Evolutionary conservation across 805 yeast genomes (phyloP).

Genomic region (Candida takata): DNA sequence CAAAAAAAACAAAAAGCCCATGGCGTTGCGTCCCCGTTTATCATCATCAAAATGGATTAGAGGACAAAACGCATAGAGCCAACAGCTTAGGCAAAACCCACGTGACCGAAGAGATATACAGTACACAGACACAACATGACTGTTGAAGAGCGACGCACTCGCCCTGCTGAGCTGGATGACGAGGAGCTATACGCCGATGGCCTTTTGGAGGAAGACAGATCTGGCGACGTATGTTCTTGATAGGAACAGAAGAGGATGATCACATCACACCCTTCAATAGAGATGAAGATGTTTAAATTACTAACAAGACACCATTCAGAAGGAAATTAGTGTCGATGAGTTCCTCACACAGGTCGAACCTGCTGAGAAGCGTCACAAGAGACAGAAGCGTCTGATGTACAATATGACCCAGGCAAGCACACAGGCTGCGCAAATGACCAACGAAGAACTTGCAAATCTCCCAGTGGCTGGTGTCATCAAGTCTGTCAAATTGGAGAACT

Average conservation of each 20-base stretch:
- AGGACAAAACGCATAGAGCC: too few species aligned
- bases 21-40: too few species aligned
- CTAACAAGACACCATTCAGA: constrained; percentile 7
- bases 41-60: too few species aligned
- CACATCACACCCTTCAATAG: neutral
- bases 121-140: constrained; percentile 1
- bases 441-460: neutral
- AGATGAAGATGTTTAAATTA: neutral
- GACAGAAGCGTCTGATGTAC: constrained; percentile 3
- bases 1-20: too few species aligned
- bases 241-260: neutral
- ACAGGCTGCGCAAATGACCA: constrained; percentile 2
- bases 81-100: too few species aligned
- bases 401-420: constrained; percentile 14
- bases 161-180: constrained; percentile 2
- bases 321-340: constrained; percentile 13
- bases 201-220: neutral
- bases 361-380: constrained; percentile 7
- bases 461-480: constrained; percentile 57
- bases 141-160: neutral
- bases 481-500: constrained; percentile 57
- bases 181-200: neutral
- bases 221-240: neutral
- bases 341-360: constrained; percentile 14
- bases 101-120: too few species aligned